Evolutionary conservation across 2,329 filamentous ascomycete species (phyloP), one percentile per base, ranked within the genome.

Genomic region (Fusarium begoniae): DNA sequence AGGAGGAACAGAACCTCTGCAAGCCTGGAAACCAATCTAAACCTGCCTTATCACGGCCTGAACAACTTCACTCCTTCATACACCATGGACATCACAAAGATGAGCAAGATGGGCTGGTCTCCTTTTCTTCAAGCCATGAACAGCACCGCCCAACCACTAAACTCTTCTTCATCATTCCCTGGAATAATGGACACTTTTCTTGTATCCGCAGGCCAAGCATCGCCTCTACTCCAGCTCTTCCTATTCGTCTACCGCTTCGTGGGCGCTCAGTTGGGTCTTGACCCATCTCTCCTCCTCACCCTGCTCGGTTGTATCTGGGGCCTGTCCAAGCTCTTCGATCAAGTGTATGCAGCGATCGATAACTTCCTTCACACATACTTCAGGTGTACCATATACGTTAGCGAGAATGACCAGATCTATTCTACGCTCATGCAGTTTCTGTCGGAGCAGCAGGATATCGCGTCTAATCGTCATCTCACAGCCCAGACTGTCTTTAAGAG

Each of bases 351-450:
- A 18, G 65, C 83, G 28, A 14, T 83, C 6, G 79, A 81, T 51
- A 69, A 75, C 17, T 63, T 87, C 22, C 70, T 88, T 35, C 80
- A 80, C n/a, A 78, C 80, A 12, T 83, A 89, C 71, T 83, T 89
- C 62, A 88, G 86, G 80, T 85, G 86, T 58, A 85, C 83, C 69
- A 84, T 92, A 63, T 85, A 86, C 57, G 83, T 92, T 54, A 84
- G 82, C 65, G 87, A 86, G 67, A 84, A 84, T 48, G 90, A 92
- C 75, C 86, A 88, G 61, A 90, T 91, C 35, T 90, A 90, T 75
- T 58, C 78, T 7, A 87, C 91, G 59, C 75, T 92, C 55, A 90
- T 91, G 83, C 85, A 87, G 59, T 92, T 87, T 83, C 84, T 91
- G 13, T 86, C 87, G 1, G 79, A 84, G 45, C 87, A 90, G 76